Percentiles rank a stretch among this genome's conserved stretches.
phyloP scores from a whole-genome alignment of 441 rosid genomes.

The Gossypium lobatum region DNA sequence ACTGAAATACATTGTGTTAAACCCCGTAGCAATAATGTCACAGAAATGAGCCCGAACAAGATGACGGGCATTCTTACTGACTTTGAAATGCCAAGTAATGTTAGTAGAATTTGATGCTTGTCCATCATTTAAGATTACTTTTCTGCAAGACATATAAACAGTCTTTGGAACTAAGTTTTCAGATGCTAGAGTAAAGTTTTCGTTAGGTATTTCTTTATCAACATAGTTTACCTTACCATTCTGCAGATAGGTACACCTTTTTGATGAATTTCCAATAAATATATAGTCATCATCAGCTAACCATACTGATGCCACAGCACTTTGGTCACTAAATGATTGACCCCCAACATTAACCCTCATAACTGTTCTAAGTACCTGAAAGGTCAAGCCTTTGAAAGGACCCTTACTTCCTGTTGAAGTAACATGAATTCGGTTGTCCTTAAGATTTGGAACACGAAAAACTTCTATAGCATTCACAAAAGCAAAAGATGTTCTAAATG shows the following conservation, averaged over 20 bases:
- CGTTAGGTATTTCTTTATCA: background rate
- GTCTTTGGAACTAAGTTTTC: conserved; percentile 32
- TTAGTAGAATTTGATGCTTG: conserved; percentile 5
- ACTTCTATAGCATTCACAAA: conserved; percentile 58
- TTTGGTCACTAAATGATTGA: background rate
- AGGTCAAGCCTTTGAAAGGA: conserved; percentile 16
- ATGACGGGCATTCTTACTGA: conserved; percentile 26
- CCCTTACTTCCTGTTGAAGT: conserved; percentile 6
- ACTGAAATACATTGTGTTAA: conserved; percentile 15
- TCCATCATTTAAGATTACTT: conserved; percentile 13
- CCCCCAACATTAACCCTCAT: conserved; percentile 50
- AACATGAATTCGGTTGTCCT: conserved; percentile 11
- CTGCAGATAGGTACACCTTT: background rate
- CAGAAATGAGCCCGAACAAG: conserved; percentile 49
- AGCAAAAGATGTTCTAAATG: conserved; percentile 26
- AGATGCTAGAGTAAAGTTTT: background rate
- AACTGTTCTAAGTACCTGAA: conserved; percentile 32
- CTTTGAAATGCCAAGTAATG: conserved; percentile 29
- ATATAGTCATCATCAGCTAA: conserved; percentile 36
- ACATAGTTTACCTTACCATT: conserved; percentile 16
- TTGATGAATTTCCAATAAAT: conserved; percentile 17
- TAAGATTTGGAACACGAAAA: conserved; percentile 30
- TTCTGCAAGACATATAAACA: conserved; percentile 40
- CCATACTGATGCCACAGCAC: conserved; percentile 36
- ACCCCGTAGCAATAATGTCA: conserved; percentile 27